A percentile compares a stretch with the other conserved stretches of the same genome.
Evolutionary conservation across 768 basidiomycete genomes (phyloP).

Genomic region (Pseudohyphozyma bogoriensis): DNA sequence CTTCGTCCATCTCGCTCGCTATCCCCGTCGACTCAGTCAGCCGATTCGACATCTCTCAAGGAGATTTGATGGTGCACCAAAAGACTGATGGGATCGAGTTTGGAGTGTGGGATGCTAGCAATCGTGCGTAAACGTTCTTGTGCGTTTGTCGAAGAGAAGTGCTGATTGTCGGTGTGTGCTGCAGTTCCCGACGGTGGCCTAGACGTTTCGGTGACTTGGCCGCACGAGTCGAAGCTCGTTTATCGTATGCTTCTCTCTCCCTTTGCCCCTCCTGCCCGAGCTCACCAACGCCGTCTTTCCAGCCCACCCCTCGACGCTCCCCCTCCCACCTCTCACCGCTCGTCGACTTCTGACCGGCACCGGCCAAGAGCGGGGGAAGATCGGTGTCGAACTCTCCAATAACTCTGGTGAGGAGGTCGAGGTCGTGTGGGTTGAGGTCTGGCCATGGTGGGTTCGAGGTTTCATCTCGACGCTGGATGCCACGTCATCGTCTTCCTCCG

Average conservation of each 20-base stretch:
- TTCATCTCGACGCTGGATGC: conserved; percentile 69
- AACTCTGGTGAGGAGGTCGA: conserved; percentile 43
- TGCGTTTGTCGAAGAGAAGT: background rate
- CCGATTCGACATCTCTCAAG: conserved; percentile 13
- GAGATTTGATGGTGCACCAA: background rate
- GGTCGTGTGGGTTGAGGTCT: conserved; percentile 68
- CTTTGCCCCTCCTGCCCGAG: background rate
- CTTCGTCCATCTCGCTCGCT: conserved; percentile 33
- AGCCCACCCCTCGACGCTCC: conserved; percentile 28
- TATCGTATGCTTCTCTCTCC: conserved; percentile 17
- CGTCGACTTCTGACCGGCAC: conserved; percentile 62
- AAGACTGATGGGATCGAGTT: background rate
- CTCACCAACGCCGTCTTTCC: background rate
- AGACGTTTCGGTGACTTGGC: conserved; percentile 13
- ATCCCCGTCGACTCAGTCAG: conserved; percentile 14
- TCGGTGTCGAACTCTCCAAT: conserved; percentile 55
- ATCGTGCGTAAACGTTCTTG: conserved; percentile 9
- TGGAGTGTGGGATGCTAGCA: conserved; percentile 14
- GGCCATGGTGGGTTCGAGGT: conserved; percentile 86
- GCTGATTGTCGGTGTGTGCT: background rate
- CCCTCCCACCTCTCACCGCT: conserved; percentile 51
- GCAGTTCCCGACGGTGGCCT: background rate
- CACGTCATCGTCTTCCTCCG: background rate
- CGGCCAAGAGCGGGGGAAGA: conserved; percentile 63
- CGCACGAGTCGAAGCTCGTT: conserved; percentile 26